phyloP scores from a whole-genome alignment of 75 land plant species.

The Adiantum capillusveneris region DNA sequence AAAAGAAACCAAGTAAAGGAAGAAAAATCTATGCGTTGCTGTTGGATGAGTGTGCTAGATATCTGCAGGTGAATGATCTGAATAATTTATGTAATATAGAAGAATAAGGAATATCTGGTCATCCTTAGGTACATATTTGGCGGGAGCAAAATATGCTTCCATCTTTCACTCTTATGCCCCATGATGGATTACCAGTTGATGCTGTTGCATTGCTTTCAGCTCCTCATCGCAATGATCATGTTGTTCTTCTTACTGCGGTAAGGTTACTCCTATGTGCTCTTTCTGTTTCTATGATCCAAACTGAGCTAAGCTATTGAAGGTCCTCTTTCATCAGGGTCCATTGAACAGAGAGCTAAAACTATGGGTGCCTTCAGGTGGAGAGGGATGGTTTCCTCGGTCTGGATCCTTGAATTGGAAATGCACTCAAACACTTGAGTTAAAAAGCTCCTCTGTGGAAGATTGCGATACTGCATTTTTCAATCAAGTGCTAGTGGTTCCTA shows the following conservation, averaged over 20 bases:
- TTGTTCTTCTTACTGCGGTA: slow-evolving; percentile 86
- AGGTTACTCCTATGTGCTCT: too few species aligned
- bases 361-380: slow-evolving; percentile 63
- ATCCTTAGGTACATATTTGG: slow-evolving; percentile 98
- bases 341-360: slow-evolving; percentile 61
- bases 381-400: slow-evolving; percentile 62
- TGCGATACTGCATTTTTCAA: slow-evolving; percentile 77
- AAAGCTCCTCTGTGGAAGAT: slow-evolving; percentile 50
- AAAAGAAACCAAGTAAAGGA: too few species aligned
- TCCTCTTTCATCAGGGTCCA: slow-evolving; percentile 67
- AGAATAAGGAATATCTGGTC: too few species aligned
- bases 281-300: too few species aligned
- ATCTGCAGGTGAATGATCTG: too few species aligned
- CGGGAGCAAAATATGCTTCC: slow-evolving; percentile 57
- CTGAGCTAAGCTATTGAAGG: too few species aligned
- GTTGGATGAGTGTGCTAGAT: too few species aligned
- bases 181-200: slow-evolving; percentile 75
- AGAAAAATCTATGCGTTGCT: too few species aligned
- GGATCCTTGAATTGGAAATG: slow-evolving; percentile 73
- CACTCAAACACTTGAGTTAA: slow-evolving; percentile 72
- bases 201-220: slow-evolving; percentile 72
- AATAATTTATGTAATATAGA: too few species aligned
- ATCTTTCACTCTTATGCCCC: slow-evolving; percentile 51
- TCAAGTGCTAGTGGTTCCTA: slow-evolving; percentile 63
- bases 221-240: slow-evolving; percentile 72